Conservation (phyloP, 83 land plant species). For the Diphasiastrum complanatum region DNA sequence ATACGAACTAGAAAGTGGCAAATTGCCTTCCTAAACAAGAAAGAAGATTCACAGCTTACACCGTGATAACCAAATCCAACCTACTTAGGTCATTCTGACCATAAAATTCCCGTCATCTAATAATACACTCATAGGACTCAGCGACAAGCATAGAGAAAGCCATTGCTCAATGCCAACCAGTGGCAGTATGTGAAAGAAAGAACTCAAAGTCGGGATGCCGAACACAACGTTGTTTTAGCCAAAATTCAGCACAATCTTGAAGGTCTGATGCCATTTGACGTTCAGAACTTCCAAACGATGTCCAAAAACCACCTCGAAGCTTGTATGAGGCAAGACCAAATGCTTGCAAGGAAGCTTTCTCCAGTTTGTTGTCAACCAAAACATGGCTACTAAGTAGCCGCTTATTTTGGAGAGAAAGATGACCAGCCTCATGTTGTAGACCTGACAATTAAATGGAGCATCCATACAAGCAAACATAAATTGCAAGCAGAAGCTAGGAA, state of each 20-base stretch:
- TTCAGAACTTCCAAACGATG: constrained; percentile 18
- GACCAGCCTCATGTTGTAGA: not conserved
- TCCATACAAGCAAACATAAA: too few relatives aligned
- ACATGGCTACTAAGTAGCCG: not conserved
- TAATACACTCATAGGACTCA: too few relatives aligned
- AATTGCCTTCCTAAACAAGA: too few relatives aligned
- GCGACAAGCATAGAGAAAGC: too few relatives aligned
- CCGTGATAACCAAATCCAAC: too few relatives aligned
- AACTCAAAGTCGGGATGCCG: constrained; percentile 25
- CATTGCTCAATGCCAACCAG: not conserved
- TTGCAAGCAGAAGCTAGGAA: too few relatives aligned
- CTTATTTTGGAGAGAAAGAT: not conserved
- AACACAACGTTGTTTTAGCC: constrained; percentile 20
- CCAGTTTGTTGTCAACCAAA: not conserved
- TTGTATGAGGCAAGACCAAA: constrained; percentile 29
- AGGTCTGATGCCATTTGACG: constrained; percentile 18
- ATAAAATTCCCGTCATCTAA: too few relatives aligned
- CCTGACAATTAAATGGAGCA: too few relatives aligned
- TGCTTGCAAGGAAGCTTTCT: constrained; percentile 7
- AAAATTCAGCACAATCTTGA: constrained; percentile 13
- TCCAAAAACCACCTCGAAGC: constrained; percentile 26
- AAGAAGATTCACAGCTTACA: too few relatives aligned
- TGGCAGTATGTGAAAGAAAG: constrained; percentile 10
- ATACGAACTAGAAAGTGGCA: too few relatives aligned
- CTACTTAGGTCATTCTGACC: too few relatives aligned